Conservation (phyloP, 169 alveolate species). For the Perkinsus olseni region DNA sequence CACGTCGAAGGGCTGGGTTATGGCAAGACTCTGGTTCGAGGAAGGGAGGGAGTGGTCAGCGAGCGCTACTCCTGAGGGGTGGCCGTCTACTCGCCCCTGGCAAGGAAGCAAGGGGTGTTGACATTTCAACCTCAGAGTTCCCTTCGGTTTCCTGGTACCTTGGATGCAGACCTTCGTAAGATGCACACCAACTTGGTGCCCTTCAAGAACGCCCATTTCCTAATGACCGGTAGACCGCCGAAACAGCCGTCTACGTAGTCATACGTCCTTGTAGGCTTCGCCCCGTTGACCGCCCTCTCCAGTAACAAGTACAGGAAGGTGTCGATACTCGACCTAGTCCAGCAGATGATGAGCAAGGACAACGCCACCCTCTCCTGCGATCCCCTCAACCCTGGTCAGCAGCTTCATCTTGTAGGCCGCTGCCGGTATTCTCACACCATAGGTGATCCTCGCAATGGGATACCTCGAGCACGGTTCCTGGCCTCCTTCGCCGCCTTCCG, state of each 20-base stretch:
- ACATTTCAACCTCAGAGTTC: not conserved
- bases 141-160: slow-evolving; percentile 6
- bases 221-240: not conserved
- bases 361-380: not conserved
- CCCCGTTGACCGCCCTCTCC: not conserved
- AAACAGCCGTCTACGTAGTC: not conserved
- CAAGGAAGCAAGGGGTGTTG: no score
- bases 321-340: slow-evolving; percentile 3
- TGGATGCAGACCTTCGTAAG: slow-evolving; percentile 15
- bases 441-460: not conserved
- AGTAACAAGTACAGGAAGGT: slow-evolving; percentile 7
- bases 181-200: slow-evolving; percentile 17
- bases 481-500: slow-evolving; percentile 11
- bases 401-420: not conserved
- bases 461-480: slow-evolving; percentile 1
- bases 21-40: no score
- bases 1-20: no score
- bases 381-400: slow-evolving; percentile 9
- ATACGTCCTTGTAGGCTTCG: not conserved
- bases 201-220: slow-evolving; percentile 9
- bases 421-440: not conserved
- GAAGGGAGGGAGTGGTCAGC: no score
- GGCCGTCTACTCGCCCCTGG: no score
- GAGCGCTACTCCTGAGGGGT: no score
- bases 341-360: slow-evolving; percentile 10